Evolutionary conservation across 2,329 filamentous ascomycete genomes (phyloP).

Genomic region (Cercospora sp.): DNA sequence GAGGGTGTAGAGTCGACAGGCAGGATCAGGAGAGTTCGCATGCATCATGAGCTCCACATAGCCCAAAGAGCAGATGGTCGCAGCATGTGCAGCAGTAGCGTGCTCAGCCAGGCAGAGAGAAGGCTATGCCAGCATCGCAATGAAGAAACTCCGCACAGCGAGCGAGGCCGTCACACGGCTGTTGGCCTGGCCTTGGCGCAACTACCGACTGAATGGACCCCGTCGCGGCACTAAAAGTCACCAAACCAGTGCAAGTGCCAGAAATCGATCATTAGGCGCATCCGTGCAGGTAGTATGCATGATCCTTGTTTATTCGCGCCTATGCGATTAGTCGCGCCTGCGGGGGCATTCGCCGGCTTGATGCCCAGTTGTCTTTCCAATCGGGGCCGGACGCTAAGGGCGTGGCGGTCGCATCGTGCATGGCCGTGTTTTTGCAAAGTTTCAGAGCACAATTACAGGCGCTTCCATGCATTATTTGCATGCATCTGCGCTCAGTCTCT

Average conservation of each 20-base stretch:
- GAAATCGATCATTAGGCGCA: conserved; percentile 6
- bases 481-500: conserved; percentile 8
- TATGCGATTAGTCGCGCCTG: conserved; percentile 18
- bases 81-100: conserved; percentile 26
- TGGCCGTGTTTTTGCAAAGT: conserved; percentile 9
- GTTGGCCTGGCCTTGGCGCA: conserved; percentile 15
- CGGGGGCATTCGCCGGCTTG: conserved; percentile 8
- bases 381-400: conserved; percentile 3
- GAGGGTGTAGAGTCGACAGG: conserved; percentile 14
- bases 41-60: conserved; percentile 27
- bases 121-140: conserved; percentile 21
- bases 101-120: conserved; percentile 23
- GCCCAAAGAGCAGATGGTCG: conserved; percentile 20
- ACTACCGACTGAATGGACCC: conserved; percentile 16
- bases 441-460: conserved; percentile 6
- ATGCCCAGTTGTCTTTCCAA: conserved; percentile 13
- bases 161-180: conserved; percentile 11
- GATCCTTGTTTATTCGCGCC: conserved; percentile 18
- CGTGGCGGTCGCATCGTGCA: conserved; percentile 2
- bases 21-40: conserved; percentile 26
- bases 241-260: conserved; percentile 11
- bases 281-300: conserved; percentile 15
- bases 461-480: conserved; percentile 14
- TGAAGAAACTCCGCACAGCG: conserved; percentile 11
- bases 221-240: conserved; percentile 10